These are phyloP conservation scores for Magnolia sinica DNA, from an alignment of 164 flowering plant species.

Conservation along the genomic window DNA sequence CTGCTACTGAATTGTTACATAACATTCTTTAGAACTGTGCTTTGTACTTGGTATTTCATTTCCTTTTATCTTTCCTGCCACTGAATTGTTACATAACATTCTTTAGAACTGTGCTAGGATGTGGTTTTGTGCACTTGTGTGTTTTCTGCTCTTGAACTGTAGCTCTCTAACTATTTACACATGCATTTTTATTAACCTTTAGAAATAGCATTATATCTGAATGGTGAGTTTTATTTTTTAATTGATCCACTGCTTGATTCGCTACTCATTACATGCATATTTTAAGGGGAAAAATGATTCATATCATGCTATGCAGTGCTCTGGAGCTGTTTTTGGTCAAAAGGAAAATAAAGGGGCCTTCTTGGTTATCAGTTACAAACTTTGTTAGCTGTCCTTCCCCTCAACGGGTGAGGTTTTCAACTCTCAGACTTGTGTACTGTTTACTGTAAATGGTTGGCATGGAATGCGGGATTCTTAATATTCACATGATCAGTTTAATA, in stretches of 20 bases:
- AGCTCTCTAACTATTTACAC: background rate
- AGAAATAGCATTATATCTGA: background rate
- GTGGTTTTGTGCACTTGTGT: no score
- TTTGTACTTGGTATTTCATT: no score
- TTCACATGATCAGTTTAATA: background rate
- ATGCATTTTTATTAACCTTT: background rate
- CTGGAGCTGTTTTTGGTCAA: slow-evolving; percentile 88
- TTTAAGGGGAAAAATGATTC: slow-evolving; percentile 7
- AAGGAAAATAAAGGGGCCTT: slow-evolving; percentile 90
- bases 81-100: no score
- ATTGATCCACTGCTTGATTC: background rate
- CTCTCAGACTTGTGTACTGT: slow-evolving; percentile 4
- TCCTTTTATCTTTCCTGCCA: no score
- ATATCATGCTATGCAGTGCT: slow-evolving; percentile 53
- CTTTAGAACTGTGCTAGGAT: no score
- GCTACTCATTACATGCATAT: background rate
- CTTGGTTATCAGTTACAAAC: slow-evolving; percentile 82
- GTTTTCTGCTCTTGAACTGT: background rate
- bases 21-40: no score
- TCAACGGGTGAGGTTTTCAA: slow-evolving; percentile 51
- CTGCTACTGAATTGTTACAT: no score
- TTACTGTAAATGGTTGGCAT: background rate
- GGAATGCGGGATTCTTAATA: background rate
- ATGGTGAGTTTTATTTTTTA: background rate
- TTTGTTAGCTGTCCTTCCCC: slow-evolving; percentile 50